Percentiles rank a stretch among this genome's conserved stretches.
Evolutionary conservation across 116 monocot genomes (phyloP).

Genomic region (Phalaenopsis hybrid): DNA sequence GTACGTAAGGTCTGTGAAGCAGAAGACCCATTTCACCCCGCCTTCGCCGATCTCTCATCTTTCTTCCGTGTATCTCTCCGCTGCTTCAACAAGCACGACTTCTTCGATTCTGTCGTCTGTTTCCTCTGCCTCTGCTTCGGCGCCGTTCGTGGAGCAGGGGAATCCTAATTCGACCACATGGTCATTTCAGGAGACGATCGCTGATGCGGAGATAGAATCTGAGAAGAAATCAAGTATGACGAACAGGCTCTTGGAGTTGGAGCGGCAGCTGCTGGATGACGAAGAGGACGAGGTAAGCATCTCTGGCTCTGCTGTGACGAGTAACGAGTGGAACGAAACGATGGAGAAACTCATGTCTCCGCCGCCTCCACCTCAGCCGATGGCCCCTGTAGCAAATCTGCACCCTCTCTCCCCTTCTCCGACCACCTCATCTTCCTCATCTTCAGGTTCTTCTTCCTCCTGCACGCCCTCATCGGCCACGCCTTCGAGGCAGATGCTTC

Average conservation of each 20-base stretch:
- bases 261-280: conserved; percentile 31
- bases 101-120: conserved; percentile 14
- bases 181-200: not conserved
- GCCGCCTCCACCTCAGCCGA: conserved; percentile 4
- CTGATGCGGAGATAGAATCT: not conserved
- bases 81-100: not conserved
- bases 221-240: conserved; percentile 16
- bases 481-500: conserved; percentile 23
- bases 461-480: conserved; percentile 11
- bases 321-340: conserved; percentile 25
- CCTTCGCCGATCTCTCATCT: conserved; percentile 2
- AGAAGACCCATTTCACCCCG: conserved; percentile 3
- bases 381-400: not conserved
- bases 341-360: conserved; percentile 27
- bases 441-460: conserved; percentile 28
- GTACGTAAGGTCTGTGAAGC: conserved; percentile 34
- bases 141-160: not conserved
- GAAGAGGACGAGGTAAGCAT: conserved; percentile 16
- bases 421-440: conserved; percentile 10
- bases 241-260: conserved; percentile 29
- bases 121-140: conserved; percentile 5
- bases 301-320: conserved; percentile 21
- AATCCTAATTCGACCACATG: conserved; percentile 1
- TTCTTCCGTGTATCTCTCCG: not conserved
- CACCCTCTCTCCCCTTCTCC: conserved; percentile 7